Conservation (phyloP, 2,329 filamentous ascomycete genomes). For the Xylaria sp. region DNA sequence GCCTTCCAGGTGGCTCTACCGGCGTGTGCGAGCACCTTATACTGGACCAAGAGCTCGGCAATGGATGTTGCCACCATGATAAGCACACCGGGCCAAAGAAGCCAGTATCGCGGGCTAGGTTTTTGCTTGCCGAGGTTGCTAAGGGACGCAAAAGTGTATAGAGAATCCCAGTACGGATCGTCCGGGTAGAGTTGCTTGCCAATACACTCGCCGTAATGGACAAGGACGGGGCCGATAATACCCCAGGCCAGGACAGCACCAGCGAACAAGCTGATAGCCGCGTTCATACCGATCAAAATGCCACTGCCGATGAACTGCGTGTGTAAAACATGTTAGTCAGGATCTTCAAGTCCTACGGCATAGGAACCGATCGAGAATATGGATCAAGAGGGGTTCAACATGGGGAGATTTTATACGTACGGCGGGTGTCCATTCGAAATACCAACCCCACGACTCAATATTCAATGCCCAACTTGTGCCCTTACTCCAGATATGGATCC, state of each 20-base stretch:
- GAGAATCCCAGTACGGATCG: constrained; percentile 57
- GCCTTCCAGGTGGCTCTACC: constrained; percentile 61
- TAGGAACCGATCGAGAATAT: too few species aligned
- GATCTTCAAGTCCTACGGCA: too few species aligned
- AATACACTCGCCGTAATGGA: constrained; percentile 62
- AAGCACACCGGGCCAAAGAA: constrained; percentile 56
- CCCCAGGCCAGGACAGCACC: constrained; percentile 66
- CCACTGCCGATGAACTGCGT: constrained; percentile 63
- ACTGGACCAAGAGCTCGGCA: constrained; percentile 54
- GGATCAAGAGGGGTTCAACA: background rate
- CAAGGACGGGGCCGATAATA: constrained; percentile 66
- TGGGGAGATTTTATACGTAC: too few species aligned
- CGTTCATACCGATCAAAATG: constrained; percentile 68
- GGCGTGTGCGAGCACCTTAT: constrained; percentile 52
- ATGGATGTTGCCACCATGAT: constrained; percentile 55
- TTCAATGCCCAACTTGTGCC: constrained; percentile 61
- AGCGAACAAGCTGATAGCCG: constrained; percentile 65
- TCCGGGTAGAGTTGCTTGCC: constrained; percentile 50
- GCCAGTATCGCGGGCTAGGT: constrained; percentile 55
- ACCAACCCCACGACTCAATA: constrained; percentile 69
- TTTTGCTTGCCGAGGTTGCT: constrained; percentile 47
- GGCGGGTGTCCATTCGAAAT: constrained; percentile 64
- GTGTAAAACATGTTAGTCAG: too few species aligned
- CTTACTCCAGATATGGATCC: constrained; percentile 65
- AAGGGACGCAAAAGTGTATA: constrained; percentile 52